These are phyloP conservation scores for Anthracocystis walkeri DNA, from an alignment of 1,284 basidiomycete genomes.

Conservation along the genomic window DNA sequence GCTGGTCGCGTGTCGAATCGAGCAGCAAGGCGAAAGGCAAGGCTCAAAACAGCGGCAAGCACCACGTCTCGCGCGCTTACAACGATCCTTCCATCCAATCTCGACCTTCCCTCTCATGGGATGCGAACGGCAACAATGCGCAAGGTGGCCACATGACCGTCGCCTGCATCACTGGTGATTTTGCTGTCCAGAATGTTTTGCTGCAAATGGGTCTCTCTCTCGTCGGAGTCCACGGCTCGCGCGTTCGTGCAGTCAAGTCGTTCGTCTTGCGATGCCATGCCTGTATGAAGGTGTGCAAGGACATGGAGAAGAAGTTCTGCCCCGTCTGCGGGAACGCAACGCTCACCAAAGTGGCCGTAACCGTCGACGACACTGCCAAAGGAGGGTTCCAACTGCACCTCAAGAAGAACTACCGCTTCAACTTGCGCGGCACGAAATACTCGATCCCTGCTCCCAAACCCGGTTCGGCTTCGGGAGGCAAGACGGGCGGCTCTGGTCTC, in stretches of 20 bases:
- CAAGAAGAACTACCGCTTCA: conserved; percentile 81
- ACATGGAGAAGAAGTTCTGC: conserved; percentile 93
- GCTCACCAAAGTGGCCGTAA: conserved; percentile 89
- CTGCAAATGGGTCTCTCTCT: conserved; percentile 93
- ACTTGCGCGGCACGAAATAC: conserved; percentile 89
- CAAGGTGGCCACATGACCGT: conserved; percentile 73
- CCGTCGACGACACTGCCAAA: conserved; percentile 69
- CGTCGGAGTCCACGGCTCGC: conserved; percentile 90
- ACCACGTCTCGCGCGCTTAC: conserved; percentile 71
- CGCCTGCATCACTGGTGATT: conserved; percentile 87
- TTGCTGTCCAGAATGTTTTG: conserved; percentile 98
- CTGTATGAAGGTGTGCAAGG: conserved; percentile 98
- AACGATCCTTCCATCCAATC: conserved; percentile 52
- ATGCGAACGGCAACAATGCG: conserved; percentile 69
- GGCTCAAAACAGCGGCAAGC: conserved; percentile 57
- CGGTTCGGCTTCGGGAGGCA: conserved; percentile 72
- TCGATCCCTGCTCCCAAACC: conserved; percentile 91
- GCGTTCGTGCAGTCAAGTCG: conserved; percentile 89
- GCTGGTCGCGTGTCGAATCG: conserved; percentile 48
- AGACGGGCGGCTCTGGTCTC: conserved; percentile 52
- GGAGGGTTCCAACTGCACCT: conserved; percentile 63
- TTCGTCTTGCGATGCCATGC: conserved; percentile 98
- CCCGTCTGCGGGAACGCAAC: conserved; percentile 96
- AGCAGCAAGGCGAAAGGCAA: conserved; percentile 29
- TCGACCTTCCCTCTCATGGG: conserved; percentile 35